Evolutionary conservation across 2,329 filamentous ascomycete genomes (phyloP), one percentile per base, ranked within the genome.

Genomic region (Fusarium sp.): DNA sequence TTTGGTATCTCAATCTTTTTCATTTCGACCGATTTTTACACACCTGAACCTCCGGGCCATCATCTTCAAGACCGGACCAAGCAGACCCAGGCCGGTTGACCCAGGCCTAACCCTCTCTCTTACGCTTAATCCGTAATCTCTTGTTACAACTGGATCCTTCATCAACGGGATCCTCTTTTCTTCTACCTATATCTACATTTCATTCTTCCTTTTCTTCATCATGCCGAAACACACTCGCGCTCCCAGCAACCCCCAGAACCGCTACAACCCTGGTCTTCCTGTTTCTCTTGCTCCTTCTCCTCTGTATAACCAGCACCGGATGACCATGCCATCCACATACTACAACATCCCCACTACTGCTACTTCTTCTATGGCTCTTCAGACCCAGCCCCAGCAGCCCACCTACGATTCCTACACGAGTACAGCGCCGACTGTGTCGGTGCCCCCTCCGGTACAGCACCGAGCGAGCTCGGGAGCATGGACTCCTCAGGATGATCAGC

Each of bases 401-500:
- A 77, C 79, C 52, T 87, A 87, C 74, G 84, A 86, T 20, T 74
- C 81, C 10, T 87, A 87, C 68, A 74, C 82, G 41, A 76, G 77
- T n/a, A 76, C 81, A 30, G 78, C 82, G n/a, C 76, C 78, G 11
- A 74, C 81, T 37, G 82, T 82, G 60, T 66, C 80, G 64, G 68
- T 81, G 67, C 63, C 82, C 79, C 73, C 84, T 83, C 78, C 88
- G 85, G 66, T 85, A 85, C 68, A 89, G 85, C 64, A 88, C 74
- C 88, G 90, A 57, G 85, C 90, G 27, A 90, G 90, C 37, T 91
- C 90, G 1, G 90, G 89, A 10, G 91, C 92, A 1, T 97, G 95
- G 95, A 92, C 89, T 35, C 85, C 89, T 2, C 87, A 90, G 57
- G 94, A 97, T 76, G 95, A 97, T 82, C 88, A 93, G 77, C 90